phyloP scores from a whole-genome alignment of 441 rosid genomes.

The Adansonia gregorii region DNA sequence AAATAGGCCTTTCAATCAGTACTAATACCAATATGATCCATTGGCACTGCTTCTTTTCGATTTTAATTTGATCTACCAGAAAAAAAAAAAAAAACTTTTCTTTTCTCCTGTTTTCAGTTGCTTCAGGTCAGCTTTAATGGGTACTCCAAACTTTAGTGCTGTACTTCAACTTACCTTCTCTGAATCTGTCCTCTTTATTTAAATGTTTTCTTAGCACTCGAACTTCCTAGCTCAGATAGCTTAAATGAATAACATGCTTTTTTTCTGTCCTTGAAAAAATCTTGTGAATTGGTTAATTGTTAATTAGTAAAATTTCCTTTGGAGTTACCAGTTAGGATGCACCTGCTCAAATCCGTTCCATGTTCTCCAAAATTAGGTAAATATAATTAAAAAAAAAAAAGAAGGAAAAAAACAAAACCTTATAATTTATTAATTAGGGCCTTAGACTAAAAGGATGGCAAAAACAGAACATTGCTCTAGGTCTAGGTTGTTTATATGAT shows the following conservation, averaged over 20 bases:
- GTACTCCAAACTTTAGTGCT: neutral
- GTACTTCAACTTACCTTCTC: neutral
- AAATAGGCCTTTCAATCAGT: neutral
- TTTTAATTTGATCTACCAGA: neutral
- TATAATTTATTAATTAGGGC: neutral
- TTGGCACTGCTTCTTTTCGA: neutral
- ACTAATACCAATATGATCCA: neutral
- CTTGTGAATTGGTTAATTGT: neutral
- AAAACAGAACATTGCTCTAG: neutral
- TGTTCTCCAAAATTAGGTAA: neutral
- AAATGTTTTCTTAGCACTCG: neutral
- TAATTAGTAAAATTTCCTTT: neutral
- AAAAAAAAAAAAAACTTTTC: neutral
- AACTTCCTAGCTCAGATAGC: neutral
- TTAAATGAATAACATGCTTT: neutral
- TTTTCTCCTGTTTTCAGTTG: neutral
- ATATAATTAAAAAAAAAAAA: neutral
- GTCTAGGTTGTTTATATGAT: neutral
- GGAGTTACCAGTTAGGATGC: slow-evolving; percentile 2
- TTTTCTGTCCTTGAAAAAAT: neutral
- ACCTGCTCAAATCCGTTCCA: neutral
- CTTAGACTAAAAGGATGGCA: slow-evolving; percentile 6
- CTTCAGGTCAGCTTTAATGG: neutral
- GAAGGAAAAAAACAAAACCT: no score
- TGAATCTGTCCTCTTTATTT: neutral